phyloP scores from a whole-genome alignment of 192 early-diverging fungal species.

The Coemansia aciculifera region DNA sequence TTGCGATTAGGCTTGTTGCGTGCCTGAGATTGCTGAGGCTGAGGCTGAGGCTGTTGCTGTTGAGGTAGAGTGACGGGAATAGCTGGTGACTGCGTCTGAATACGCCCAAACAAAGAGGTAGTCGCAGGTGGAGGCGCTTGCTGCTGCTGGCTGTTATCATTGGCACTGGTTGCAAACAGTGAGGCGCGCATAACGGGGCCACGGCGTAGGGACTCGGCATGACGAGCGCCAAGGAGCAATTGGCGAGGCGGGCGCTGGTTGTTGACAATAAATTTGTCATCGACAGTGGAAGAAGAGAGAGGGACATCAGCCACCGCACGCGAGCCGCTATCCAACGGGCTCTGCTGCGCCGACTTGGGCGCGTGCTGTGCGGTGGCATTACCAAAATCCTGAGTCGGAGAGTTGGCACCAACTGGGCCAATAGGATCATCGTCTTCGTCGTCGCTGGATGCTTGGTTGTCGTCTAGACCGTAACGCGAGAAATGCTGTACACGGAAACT shows the following conservation, averaged over 20 bases:
- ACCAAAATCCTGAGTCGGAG: conserved; percentile 35
- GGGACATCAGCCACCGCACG: conserved; percentile 42
- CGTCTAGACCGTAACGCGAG: conserved; percentile 76
- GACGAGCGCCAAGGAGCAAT: conserved; percentile 24
- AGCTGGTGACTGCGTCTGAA: conserved; percentile 19
- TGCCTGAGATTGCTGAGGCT: conserved; percentile 5
- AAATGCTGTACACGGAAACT: conserved; percentile 89
- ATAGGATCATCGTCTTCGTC: conserved; percentile 6
- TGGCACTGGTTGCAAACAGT: conserved; percentile 31
- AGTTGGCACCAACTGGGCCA: neutral
- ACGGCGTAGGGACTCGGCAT: conserved; percentile 37
- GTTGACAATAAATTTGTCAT: neutral
- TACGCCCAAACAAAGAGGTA: conserved; percentile 7
- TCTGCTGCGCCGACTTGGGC: conserved; percentile 16
- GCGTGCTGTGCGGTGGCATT: conserved; percentile 47
- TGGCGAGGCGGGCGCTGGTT: conserved; percentile 19
- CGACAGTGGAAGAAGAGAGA: neutral
- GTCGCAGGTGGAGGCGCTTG: neutral
- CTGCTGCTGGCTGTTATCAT: neutral
- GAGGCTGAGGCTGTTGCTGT: neutral
- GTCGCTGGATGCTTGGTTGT: conserved; percentile 66
- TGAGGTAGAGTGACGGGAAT: conserved; percentile 16
- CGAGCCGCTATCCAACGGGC: conserved; percentile 39
- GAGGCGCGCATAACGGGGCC: conserved; percentile 48
- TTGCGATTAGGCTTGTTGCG: neutral